These are phyloP conservation scores for Ceratobasidium sp. DNA, from an alignment of 1,284 basidiomycete genomes.

Conservation along the genomic window DNA sequence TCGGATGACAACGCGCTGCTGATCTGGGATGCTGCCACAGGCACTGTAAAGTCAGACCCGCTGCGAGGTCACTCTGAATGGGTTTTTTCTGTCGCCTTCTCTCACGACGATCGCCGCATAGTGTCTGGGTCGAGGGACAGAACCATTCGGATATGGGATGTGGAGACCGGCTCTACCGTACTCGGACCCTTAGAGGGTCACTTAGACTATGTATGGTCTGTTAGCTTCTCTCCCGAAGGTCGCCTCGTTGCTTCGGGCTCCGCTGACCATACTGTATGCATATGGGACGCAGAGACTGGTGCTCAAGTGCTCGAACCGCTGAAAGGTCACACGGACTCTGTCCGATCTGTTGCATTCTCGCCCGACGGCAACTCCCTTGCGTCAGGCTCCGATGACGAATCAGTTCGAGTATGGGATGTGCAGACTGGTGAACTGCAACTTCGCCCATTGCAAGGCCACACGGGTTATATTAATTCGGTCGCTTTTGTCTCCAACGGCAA, in stretches of 20 bases:
- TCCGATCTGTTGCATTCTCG: slow-evolving; percentile 5
- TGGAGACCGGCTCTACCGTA: neutral
- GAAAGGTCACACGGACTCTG: neutral
- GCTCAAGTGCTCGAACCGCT: neutral
- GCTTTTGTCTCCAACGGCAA: too few relatives aligned
- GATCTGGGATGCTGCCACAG: slow-evolving; percentile 7
- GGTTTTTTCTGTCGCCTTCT: slow-evolving; percentile 2
- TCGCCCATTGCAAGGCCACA: too few relatives aligned
- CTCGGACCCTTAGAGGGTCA: neutral
- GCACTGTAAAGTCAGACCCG: neutral
- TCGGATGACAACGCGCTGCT: neutral
- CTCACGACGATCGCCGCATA: neutral
- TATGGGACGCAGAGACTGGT: neutral
- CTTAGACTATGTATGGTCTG: neutral
- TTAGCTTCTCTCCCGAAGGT: slow-evolving; percentile 14
- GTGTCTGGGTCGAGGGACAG: slow-evolving; percentile 24
- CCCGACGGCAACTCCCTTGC: neutral
- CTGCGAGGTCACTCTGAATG: neutral
- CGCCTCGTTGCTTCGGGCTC: neutral
- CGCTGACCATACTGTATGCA: neutral
- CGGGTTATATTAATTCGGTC: too few relatives aligned
- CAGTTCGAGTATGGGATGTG: too few relatives aligned
- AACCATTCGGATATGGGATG: slow-evolving; percentile 35
- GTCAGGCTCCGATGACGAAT: too few relatives aligned
- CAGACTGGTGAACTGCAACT: too few relatives aligned